phyloP scores from a whole-genome alignment of 768 basidiomycete species.

The Tricholoma bakamatsutake region DNA sequence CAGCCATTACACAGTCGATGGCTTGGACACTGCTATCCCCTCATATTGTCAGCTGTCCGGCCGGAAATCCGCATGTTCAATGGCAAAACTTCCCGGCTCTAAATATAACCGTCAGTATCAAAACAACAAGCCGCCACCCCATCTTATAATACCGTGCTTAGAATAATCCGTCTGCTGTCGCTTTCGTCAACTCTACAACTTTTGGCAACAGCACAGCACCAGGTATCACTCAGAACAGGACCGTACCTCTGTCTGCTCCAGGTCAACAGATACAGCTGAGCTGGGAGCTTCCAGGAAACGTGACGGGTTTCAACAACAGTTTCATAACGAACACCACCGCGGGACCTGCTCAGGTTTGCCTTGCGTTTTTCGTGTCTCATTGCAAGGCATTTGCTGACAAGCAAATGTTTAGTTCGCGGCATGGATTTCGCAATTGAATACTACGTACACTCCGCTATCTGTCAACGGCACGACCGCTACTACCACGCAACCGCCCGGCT shows the following conservation, averaged over 20 bases:
- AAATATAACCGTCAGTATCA: constrained; percentile 24
- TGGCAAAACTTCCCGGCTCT: constrained; percentile 17
- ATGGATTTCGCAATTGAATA: constrained; percentile 59
- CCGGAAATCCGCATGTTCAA: background rate
- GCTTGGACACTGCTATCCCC: constrained; percentile 50
- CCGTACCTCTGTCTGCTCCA: constrained; percentile 36
- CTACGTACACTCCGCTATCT: constrained; percentile 46
- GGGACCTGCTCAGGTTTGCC: constrained; percentile 32
- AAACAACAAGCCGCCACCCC: background rate
- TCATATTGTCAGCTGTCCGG: constrained; percentile 47
- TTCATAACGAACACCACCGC: constrained; percentile 48
- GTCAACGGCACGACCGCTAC: constrained; percentile 36
- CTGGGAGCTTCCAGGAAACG: constrained; percentile 54
- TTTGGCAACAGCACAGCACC: constrained; percentile 19
- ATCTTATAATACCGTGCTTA: constrained; percentile 1
- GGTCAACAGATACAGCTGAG: constrained; percentile 39
- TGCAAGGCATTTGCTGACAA: background rate
- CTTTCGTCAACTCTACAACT: constrained; percentile 15
- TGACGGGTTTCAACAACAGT: constrained; percentile 40
- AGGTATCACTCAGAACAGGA: constrained; percentile 50
- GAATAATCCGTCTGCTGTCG: constrained; percentile 28
- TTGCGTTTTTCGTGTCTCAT: background rate
- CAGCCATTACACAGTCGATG: constrained; percentile 33
- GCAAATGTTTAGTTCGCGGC: constrained; percentile 37
- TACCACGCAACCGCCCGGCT: constrained; percentile 43